These are phyloP conservation scores for Hyaloperonospora brassicae DNA, from an alignment of 352 stramenopile species.

Conservation along the genomic window DNA sequence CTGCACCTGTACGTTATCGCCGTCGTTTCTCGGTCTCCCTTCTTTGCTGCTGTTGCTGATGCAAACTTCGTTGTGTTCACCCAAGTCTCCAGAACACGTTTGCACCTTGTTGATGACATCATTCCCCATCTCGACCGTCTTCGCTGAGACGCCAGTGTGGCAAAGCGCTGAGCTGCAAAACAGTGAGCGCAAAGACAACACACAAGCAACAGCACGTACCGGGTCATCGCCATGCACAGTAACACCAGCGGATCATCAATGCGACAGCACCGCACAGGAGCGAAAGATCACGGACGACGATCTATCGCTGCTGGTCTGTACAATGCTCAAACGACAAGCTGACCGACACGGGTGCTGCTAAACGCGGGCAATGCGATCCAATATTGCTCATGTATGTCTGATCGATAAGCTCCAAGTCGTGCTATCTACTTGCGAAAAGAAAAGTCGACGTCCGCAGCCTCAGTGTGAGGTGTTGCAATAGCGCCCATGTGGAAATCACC, in stretches of 20 bases:
- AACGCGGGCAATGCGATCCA: slow-evolving; percentile 5
- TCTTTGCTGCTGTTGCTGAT: slow-evolving; percentile 39
- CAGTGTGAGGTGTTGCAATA: slow-evolving; percentile 61
- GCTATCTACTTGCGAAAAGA: slow-evolving; percentile 51
- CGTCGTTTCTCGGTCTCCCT: not conserved
- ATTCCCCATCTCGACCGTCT: no score
- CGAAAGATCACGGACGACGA: slow-evolving; percentile 17
- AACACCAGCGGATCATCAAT: slow-evolving; percentile 18
- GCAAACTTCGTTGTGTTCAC: slow-evolving; percentile 38
- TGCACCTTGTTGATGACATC: not conserved
- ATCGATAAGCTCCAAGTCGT: slow-evolving; percentile 2
- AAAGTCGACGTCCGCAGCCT: slow-evolving; percentile 75
- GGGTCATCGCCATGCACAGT: slow-evolving; percentile 13
- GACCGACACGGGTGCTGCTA: not conserved
- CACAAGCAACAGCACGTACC: slow-evolving; percentile 17
- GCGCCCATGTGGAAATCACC: slow-evolving; percentile 84
- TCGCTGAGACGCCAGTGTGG: no score
- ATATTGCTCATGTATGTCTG: slow-evolving; percentile 3
- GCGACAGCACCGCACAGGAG: slow-evolving; percentile 5
- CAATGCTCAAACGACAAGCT: not conserved
- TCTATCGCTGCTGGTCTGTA: slow-evolving; percentile 5
- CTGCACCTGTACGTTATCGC: no score
- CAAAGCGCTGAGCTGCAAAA: not conserved
- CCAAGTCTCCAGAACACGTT: slow-evolving; percentile 15
- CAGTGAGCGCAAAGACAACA: not conserved